These are phyloP conservation scores for Pyrenochaeta sp. DNA, from an alignment of 2,329 filamentous ascomycete genomes.

Conservation along the genomic window DNA sequence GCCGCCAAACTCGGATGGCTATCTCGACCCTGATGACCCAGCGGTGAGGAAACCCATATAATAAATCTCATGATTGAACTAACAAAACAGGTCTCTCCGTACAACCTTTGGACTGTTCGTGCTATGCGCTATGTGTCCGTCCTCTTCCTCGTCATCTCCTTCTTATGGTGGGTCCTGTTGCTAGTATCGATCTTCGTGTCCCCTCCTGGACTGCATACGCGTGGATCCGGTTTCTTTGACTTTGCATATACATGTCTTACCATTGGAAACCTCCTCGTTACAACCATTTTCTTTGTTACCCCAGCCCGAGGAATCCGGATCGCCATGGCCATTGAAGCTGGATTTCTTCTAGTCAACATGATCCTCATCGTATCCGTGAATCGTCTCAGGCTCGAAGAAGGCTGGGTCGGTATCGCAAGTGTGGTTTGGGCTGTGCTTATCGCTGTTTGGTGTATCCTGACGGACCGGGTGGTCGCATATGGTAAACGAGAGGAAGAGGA, in stretches of 20 bases:
- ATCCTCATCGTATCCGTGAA: slow-evolving; percentile 80
- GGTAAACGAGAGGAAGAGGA: slow-evolving; percentile 94
- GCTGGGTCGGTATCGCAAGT: slow-evolving; percentile 87
- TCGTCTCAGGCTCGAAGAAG: slow-evolving; percentile 80
- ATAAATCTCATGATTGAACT: too few species aligned
- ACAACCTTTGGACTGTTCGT: slow-evolving; percentile 92
- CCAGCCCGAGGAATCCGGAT: slow-evolving; percentile 82
- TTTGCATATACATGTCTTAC: slow-evolving; percentile 85
- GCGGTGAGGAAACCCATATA: slow-evolving; percentile 65
- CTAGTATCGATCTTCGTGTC: slow-evolving; percentile 92
- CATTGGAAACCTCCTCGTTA: slow-evolving; percentile 75
- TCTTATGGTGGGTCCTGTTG: slow-evolving; percentile 91
- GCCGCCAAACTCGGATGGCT: slow-evolving; percentile 69
- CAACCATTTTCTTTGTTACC: slow-evolving; percentile 84
- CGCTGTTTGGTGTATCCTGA: slow-evolving; percentile 77
- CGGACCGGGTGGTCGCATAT: slow-evolving; percentile 85
- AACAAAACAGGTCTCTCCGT: slow-evolving; percentile 71
- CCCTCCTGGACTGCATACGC: slow-evolving; percentile 82
- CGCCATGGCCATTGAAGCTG: slow-evolving; percentile 71
- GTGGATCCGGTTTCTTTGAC: slow-evolving; percentile 91
- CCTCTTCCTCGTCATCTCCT: slow-evolving; percentile 75
- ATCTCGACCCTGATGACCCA: slow-evolving; percentile 80
- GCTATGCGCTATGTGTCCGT: slow-evolving; percentile 80
- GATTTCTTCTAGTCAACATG: slow-evolving; percentile 74
- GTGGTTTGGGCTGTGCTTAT: slow-evolving; percentile 84